These are phyloP conservation scores for Candida taoyuanica DNA, from an alignment of 805 yeast species.

Conservation along the genomic window DNA sequence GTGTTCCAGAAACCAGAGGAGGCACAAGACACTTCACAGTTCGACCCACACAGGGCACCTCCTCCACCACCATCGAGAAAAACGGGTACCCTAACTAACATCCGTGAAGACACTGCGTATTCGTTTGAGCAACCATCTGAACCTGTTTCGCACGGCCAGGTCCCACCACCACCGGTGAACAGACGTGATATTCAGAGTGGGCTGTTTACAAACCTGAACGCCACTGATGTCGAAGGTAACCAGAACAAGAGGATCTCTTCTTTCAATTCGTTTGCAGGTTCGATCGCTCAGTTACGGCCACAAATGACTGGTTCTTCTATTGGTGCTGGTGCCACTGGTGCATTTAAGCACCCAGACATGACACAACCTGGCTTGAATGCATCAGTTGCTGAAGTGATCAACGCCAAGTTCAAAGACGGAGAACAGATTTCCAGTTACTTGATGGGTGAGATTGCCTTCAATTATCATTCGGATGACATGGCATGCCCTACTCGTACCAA, in stretches of 20 bases:
- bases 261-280: constrained; percentile 26
- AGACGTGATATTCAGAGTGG: constrained; percentile 43
- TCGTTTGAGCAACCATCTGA: constrained; percentile 14
- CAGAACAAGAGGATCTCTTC: constrained; percentile 25
- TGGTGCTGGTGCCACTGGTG: constrained; percentile 28
- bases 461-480: constrained; percentile 41
- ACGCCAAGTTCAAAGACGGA: constrained; percentile 72
- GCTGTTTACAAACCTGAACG: constrained; percentile 41
- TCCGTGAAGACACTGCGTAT: constrained; percentile 29
- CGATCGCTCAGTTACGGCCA: constrained; percentile 32
- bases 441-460: constrained; percentile 84
- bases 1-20: constrained; percentile 3
- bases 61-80: constrained; percentile 58
- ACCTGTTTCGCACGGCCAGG: constrained; percentile 14
- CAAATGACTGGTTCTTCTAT: constrained; percentile 41
- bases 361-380: constrained; percentile 66
- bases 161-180: constrained; percentile 14
- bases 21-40: constrained; percentile 29
- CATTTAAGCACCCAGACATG: constrained; percentile 48
- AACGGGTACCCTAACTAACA: constrained; percentile 28
- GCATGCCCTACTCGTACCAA: constrained; percentile 40
- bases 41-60: constrained; percentile 39
- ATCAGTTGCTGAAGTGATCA: constrained; percentile 80
- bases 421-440: constrained; percentile 52
- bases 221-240: constrained; percentile 29